phyloP scores from a whole-genome alignment of 305 asterid genomes.

The Withania somnifera region DNA sequence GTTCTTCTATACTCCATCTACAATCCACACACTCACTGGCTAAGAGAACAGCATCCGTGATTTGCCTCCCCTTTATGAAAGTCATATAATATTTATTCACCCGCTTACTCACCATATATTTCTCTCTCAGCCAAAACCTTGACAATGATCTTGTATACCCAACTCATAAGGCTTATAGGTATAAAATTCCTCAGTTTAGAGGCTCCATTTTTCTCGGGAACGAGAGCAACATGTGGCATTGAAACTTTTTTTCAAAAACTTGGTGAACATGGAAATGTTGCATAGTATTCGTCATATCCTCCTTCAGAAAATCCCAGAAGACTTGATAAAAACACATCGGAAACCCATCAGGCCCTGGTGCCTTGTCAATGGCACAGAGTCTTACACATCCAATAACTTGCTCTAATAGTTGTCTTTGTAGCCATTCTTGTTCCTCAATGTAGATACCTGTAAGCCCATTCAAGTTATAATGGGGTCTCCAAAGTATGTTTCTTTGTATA shows the following conservation, averaged over 20 bases:
- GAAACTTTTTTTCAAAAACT: neutral
- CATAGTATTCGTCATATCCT: neutral
- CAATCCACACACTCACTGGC: neutral
- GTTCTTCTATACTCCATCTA: too few relatives aligned
- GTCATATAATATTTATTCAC: neutral
- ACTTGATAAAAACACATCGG: too few relatives aligned
- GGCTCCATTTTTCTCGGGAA: neutral
- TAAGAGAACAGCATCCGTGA: neutral
- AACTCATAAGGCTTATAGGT: neutral
- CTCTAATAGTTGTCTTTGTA: too few relatives aligned
- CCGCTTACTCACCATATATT: neutral
- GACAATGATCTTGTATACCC: neutral
- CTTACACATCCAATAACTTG: too few relatives aligned
- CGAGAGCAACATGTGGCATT: neutral
- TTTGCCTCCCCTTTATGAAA: neutral
- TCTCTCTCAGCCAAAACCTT: neutral
- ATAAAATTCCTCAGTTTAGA: too few relatives aligned
- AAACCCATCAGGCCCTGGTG: too few relatives aligned
- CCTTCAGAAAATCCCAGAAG: too few relatives aligned
- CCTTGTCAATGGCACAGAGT: too few relatives aligned
- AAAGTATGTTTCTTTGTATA: too few relatives aligned
- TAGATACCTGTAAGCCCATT: too few relatives aligned
- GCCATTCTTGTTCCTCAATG: too few relatives aligned
- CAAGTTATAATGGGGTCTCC: too few relatives aligned
- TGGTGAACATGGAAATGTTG: neutral